Conservation (phyloP, 2,329 filamentous ascomycete species). For the Sclerotinia glacialis region DNA sequence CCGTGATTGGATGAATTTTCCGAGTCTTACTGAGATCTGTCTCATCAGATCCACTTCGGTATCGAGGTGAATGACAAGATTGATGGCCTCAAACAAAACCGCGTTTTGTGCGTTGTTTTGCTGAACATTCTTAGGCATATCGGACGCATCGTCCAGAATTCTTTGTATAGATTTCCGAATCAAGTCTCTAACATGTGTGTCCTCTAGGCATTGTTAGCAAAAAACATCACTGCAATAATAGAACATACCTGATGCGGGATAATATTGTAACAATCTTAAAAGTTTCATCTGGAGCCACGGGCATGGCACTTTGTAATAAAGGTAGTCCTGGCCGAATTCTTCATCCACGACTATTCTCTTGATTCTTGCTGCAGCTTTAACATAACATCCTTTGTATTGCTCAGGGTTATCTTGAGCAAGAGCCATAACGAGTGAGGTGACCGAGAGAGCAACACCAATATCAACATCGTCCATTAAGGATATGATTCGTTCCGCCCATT, state of each 20-base stretch:
- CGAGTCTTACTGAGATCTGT: constrained; percentile 85
- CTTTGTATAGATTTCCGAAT: constrained; percentile 88
- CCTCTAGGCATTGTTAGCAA: constrained; percentile 56
- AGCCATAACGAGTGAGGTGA: constrained; percentile 93
- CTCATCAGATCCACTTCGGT: constrained; percentile 94
- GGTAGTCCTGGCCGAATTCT: constrained; percentile 85
- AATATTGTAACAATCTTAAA: constrained; percentile 88
- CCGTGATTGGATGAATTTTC: constrained; percentile 92
- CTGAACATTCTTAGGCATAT: constrained; percentile 96
- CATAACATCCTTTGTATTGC: constrained; percentile 89
- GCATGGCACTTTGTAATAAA: constrained; percentile 99
- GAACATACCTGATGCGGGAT: constrained; percentile 77
- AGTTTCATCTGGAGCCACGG: constrained; percentile 98
- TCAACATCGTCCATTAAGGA: constrained; percentile 98
- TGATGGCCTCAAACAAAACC: constrained; percentile 96
- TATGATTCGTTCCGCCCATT: constrained; percentile 97
- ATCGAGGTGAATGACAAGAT: constrained; percentile 95
- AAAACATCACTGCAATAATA: constrained; percentile 1
- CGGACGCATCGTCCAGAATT: constrained; percentile 86
- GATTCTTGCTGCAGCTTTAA: constrained; percentile 84
- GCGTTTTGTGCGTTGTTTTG: constrained; percentile 99
- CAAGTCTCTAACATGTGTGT: constrained; percentile 85
- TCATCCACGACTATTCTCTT: constrained; percentile 89
- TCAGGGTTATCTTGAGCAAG: constrained; percentile 92
- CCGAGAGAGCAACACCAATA: constrained; percentile 89